Percentiles rank a stretch among this genome's conserved stretches.
phyloP scores from a whole-genome alignment of 108 stramenopile species.

The Chaetoceros muelleri region DNA sequence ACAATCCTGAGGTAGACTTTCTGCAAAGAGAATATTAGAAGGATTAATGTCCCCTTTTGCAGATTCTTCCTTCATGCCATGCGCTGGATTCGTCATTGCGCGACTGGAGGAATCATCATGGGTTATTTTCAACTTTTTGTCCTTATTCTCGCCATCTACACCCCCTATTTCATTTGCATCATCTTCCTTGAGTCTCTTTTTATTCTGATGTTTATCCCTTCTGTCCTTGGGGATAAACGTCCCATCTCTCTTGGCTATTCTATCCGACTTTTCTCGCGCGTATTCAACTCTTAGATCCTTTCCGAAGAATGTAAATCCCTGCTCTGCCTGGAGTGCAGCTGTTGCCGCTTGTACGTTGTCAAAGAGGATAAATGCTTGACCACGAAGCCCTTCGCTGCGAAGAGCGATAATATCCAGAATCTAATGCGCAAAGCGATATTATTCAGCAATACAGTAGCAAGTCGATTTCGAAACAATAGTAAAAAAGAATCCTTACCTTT shows the following conservation, averaged over 20 bases:
- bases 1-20: constrained; percentile 62
- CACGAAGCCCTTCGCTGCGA: constrained; percentile 70
- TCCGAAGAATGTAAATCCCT: constrained; percentile 87
- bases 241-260: constrained; percentile 78
- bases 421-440: constrained; percentile 4
- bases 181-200: constrained; percentile 21
- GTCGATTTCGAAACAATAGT: constrained; percentile 9
- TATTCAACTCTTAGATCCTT: constrained; percentile 79
- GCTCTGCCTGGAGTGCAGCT: constrained; percentile 76
- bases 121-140: not conserved
- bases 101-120: constrained; percentile 4
- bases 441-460: not conserved
- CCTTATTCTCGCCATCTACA: constrained; percentile 7
- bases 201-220: constrained; percentile 18
- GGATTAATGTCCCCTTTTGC: constrained; percentile 23
- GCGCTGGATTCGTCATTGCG: not conserved
- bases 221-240: constrained; percentile 68
- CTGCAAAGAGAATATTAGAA: constrained; percentile 59
- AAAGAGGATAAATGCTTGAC: constrained; percentile 92
- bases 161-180: constrained; percentile 8
- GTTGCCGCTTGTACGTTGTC: constrained; percentile 83
- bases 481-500: constrained; percentile 47
- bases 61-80: constrained; percentile 5
- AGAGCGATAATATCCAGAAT: constrained; percentile 70
- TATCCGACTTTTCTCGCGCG: constrained; percentile 81